Evolutionary conservation across 2,329 filamentous ascomycete species (phyloP).

Genomic region (Scedosporium apiospermum): DNA sequence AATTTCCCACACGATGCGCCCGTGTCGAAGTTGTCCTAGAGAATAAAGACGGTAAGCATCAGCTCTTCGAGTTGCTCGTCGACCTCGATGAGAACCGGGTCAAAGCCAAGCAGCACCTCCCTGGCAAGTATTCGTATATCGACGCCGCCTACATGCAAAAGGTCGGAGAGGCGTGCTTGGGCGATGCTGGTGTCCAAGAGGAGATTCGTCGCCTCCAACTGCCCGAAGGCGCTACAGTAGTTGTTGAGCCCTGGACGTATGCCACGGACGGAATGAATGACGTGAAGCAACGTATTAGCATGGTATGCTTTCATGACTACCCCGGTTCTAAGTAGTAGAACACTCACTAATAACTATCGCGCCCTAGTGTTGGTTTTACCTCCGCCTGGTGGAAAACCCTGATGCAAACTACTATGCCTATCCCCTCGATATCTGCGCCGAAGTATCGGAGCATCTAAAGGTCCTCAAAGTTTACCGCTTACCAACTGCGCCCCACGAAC

Average conservation of each 20-base stretch:
- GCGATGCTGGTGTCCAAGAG: constrained; percentile 29
- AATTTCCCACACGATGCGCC: constrained; percentile 24
- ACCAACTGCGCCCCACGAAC: constrained; percentile 27
- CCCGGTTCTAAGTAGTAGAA: too few species aligned
- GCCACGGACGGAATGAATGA: constrained; percentile 43
- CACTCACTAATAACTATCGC: background rate
- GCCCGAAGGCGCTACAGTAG: constrained; percentile 31
- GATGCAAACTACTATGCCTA: constrained; percentile 51
- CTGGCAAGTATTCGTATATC: constrained; percentile 35
- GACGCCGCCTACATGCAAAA: constrained; percentile 37
- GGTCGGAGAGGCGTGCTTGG: constrained; percentile 36
- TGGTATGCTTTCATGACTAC: constrained; percentile 25
- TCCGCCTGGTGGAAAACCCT: constrained; percentile 24
- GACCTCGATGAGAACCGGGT: constrained; percentile 18
- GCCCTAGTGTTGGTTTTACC: constrained; percentile 25
- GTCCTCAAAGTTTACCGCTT: constrained; percentile 41
- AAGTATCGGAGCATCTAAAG: constrained; percentile 37
- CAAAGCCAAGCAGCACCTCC: constrained; percentile 20
- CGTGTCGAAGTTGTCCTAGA: constrained; percentile 26
- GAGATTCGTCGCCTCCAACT: constrained; percentile 32
- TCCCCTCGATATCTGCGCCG: constrained; percentile 42
- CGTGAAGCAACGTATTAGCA: constrained; percentile 35
- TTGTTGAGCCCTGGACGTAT: constrained; percentile 47
- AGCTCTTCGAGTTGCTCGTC: constrained; percentile 24
- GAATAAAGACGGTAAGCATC: constrained; percentile 8